These are phyloP conservation scores for Neofusicoccum laricinum DNA, from an alignment of 2,329 filamentous ascomycete species.

Conservation along the genomic window DNA sequence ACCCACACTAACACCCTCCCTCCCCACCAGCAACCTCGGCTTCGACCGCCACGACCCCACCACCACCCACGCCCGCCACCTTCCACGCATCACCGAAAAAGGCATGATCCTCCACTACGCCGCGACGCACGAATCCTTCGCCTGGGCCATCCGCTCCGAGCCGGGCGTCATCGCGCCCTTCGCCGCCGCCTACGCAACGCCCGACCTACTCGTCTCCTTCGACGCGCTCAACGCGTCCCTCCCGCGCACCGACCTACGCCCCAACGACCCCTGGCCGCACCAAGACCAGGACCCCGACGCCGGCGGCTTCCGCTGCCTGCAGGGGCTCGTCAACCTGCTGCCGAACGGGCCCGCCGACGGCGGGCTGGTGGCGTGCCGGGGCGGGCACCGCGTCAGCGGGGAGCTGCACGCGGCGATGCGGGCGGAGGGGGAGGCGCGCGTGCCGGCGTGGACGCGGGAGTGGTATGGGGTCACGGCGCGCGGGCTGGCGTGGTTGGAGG, in stretches of 20 bases:
- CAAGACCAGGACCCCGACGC: conserved; percentile 42
- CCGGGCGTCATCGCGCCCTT: conserved; percentile 28
- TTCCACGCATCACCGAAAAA: conserved; percentile 35
- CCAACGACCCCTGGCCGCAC: conserved; percentile 45
- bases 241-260: conserved; percentile 36
- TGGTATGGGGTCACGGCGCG: conserved; percentile 43
- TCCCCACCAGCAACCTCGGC: conserved; percentile 32
- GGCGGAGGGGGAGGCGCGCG: conserved; percentile 21
- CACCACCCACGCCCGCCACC: conserved; percentile 44
- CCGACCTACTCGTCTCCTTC: conserved; percentile 30
- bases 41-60: conserved; percentile 29
- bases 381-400: conserved; percentile 41
- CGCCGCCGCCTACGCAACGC: conserved; percentile 38
- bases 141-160: conserved; percentile 44
- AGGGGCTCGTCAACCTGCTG: conserved; percentile 45
- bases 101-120: conserved; percentile 44
- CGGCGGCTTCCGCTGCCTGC: conserved; percentile 42
- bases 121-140: conserved; percentile 42
- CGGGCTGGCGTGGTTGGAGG: conserved; percentile 43
- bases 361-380: conserved; percentile 46
- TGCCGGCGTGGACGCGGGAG: conserved; percentile 36
- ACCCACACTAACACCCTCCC: too few relatives aligned
- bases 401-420: conserved; percentile 21
- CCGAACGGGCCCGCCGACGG: conserved; percentile 48
- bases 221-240: conserved; percentile 42